Base-by-base conservation (phyloP, 2,329 filamentous ascomycete genomes). In the Colletotrichum karsti region DNA sequence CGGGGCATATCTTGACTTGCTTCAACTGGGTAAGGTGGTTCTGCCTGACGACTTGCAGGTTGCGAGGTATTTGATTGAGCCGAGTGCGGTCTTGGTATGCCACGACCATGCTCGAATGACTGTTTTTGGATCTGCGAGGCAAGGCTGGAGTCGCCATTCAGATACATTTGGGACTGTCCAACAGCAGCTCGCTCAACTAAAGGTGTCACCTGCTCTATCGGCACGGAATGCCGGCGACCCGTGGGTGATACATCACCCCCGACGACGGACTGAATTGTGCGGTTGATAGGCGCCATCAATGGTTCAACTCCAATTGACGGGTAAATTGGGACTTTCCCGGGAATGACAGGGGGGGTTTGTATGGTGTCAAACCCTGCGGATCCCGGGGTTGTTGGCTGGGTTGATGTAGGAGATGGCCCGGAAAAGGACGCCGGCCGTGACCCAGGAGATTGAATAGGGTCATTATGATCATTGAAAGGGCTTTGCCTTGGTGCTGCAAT, bases 281-380 rank as follows among this genome's bases (percentile, higher is more conserved):
- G 35, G 15, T 12, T 15, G 12, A 24, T n/a, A 26, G 61, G 22
- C 30, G 22, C 18, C 22, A 24, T 22, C 20, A 50, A 18, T 7
- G 6, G 24, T 12, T 15, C 7, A n/a, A 22, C 10, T 26, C 12
- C 30, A 15, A 15, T 0, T 30, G 41, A 44, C 5, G n/a, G 10
- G 6, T 37, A 18, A 13, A 55, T 20, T 1, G 66, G 60, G 5
- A 41, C 12, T 7, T 56, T 63, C 8, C n/a, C 20, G 1, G 42
- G 54, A n/a, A 69, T 18, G 1, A 26, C n/a, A 20, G 66, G 75
- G 70, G 8, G 73, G 6, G 12, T 20, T 3, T 18, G 53, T 7
- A 8, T 26, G 28, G 10, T 24, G 3, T 30, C 12, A 9, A 42
- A 7, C 5, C 4, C 15, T 1, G 18, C n/a, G 13, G 44, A 35